Evolutionary conservation across 306 rosid genomes (phyloP), one percentile per base, ranked within the genome.

Genomic region (Potentilla sterilis): DNA sequence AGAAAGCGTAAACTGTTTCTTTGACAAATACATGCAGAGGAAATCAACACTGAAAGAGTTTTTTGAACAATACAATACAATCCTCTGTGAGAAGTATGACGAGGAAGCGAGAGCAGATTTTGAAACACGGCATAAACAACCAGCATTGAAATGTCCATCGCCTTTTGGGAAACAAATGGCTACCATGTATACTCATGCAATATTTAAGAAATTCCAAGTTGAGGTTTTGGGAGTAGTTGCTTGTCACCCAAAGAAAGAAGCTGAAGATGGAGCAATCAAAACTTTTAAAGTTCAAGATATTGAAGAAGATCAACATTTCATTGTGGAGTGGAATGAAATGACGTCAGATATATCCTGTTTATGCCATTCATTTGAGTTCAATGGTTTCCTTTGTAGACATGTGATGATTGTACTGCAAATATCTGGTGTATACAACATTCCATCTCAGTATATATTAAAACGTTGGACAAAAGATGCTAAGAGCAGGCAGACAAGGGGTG

Each of bases 181-280:
- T 47, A 62, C 78, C 15, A 49, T 82, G 55, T 80, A 81, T 67
- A 84, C 85, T 28, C 81, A 72, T 52, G 74, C 82, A 9, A 59
- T 82, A 54, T 85, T 85, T 68, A 82, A 77, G 82, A 86, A 83
- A 47, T 86, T 86, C 77, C 89, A 83, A 70, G 82, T 75, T 54
- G 89, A 86, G 80, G 89, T 86, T 72, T 78, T 86, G 82, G 89
- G 89, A 51, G 89, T 81, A 21, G 86, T 81, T 75, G 89, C 89
- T 77, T 85, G 89, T 78, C 89, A 85, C 74, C 89, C 86, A 49
- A 85, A 49, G 71, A 80, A 77, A 70, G 86, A 80, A 80, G 77
- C 62, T 21, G 84, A 79, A 79, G 83, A 79, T 19, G 72, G 75
- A 69, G 38, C 75, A 47, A 28, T 40, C 62, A 72, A 61, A 72